Conservation (phyloP, 495 filamentous ascomycete genomes). For the Neurospora cerealis region DNA sequence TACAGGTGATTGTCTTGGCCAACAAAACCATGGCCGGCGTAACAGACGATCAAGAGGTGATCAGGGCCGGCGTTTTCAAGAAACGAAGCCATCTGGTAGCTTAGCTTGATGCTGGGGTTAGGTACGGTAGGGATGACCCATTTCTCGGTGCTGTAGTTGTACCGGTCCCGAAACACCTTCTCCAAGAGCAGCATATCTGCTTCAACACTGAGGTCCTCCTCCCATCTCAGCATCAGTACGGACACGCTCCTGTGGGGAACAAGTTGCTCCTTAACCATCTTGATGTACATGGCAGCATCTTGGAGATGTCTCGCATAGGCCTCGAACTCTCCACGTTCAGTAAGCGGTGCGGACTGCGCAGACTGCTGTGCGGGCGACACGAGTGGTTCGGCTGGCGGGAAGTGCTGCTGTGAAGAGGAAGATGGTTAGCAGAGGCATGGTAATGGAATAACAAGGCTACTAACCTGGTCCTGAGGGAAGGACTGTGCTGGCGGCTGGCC, state of each 20-base stretch:
- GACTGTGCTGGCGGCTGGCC: slow-evolving; percentile 11
- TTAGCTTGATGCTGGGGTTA: slow-evolving; percentile 44
- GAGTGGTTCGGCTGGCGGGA: slow-evolving; percentile 13
- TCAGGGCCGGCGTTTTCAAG: slow-evolving; percentile 41
- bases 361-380: slow-evolving; percentile 9
- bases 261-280: slow-evolving; percentile 35
- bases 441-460: slow-evolving; percentile 1
- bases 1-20: slow-evolving; percentile 42
- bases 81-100: slow-evolving; percentile 39
- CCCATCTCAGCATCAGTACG: slow-evolving; percentile 45
- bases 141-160: slow-evolving; percentile 41
- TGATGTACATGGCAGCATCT: slow-evolving; percentile 46
- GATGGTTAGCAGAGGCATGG: background rate
- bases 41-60: slow-evolving; percentile 48
- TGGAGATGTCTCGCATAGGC: slow-evolving; percentile 48
- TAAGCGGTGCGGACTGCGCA: slow-evolving; percentile 12
- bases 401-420: slow-evolving; percentile 5
- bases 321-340: slow-evolving; percentile 45
- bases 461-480: slow-evolving; percentile 20
- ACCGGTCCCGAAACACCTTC: slow-evolving; percentile 41
- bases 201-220: slow-evolving; percentile 41
- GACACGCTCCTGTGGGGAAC: slow-evolving; percentile 36
- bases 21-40: slow-evolving; percentile 43
- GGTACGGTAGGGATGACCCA: slow-evolving; percentile 42
- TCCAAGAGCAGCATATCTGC: slow-evolving; percentile 37